Conservation (phyloP, 2,329 filamentous ascomycete genomes). For the Colletotrichum chrysophilum region DNA sequence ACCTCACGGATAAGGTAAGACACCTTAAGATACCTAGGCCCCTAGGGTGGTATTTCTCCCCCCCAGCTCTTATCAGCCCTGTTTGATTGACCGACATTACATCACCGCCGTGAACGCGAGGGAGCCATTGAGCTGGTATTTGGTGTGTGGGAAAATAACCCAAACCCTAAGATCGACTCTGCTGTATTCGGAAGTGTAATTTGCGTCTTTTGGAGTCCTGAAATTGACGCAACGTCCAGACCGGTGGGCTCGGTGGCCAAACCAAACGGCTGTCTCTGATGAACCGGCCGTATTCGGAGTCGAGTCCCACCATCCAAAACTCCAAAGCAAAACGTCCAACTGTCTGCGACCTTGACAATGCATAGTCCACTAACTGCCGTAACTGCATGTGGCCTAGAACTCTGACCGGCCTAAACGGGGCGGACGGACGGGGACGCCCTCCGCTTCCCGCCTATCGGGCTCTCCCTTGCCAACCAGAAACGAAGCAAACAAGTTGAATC, state of each 20-base stretch:
- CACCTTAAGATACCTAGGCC: neutral
- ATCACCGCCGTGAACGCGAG: conserved; percentile 6
- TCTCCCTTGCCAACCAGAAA: conserved; percentile 5
- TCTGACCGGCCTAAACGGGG: neutral
- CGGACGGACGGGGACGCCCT: neutral
- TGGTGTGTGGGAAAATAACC: neutral
- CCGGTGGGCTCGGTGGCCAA: neutral
- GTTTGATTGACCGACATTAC: conserved; percentile 4
- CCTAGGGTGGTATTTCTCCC: neutral
- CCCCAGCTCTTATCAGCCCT: conserved; percentile 16
- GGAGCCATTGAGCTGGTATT: conserved; percentile 1
- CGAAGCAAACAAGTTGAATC: neutral
- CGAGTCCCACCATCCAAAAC: neutral
- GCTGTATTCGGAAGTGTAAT: neutral
- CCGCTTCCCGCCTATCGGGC: neutral
- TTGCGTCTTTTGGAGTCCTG: neutral
- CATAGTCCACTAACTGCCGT: conserved; percentile 1
- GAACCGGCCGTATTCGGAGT: conserved; percentile 12
- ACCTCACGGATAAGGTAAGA: neutral
- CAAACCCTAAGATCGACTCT: neutral
- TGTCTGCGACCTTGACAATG: neutral
- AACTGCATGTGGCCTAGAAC: conserved; percentile 3
- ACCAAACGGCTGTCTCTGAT: neutral
- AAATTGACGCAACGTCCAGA: conserved; percentile 7
- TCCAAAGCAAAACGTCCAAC: neutral